Evolutionary conservation across 2,329 filamentous ascomycete species (phyloP), one percentile per base, ranked within the genome.

Genomic region (Zymoseptoria brevis): DNA sequence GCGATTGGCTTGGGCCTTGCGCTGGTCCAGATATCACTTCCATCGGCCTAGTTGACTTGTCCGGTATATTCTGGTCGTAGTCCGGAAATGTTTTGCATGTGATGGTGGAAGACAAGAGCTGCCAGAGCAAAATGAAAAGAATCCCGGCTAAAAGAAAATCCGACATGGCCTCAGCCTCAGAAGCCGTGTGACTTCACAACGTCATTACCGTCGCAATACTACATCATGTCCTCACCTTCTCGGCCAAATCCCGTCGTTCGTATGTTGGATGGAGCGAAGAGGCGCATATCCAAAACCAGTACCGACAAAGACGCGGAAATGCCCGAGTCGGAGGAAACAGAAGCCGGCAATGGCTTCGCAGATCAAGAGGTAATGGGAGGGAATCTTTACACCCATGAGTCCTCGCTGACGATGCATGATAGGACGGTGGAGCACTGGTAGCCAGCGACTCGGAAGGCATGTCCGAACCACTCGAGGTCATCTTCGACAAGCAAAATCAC

Each of bases 401-500:
- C 55, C 41, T 50, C 53, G 53, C 61, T 63, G 58, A 63, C 52
- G 7, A 54, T 19, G 29, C 26, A 26, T 21, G 21, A 29, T 59
- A 58, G 26, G 62, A 64, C 30, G 54, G 16, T 53, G 50, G n/a
- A 16, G 26, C 26, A 5, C 53, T 62, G 7, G 54, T 55, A 19
- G 61, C 64, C n/a, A 71, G 66, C 62, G 69, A 71, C 56, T 66
- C 62, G 4, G 69, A 71, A 45, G 65, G 67, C 22, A 55, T 69
- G 8, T 66, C 68, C 19, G 67, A 72, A 41, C 63, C 65, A 51
- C 60, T 72, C 8, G 70, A 86, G 80, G 82, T 87, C 53, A 75
- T 83, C 55, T 83, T 86, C 68, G 79, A 80, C 66, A 74, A 76
- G 52, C 77, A 80, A 57, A 75, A 70, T 60, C 75, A 71, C 53